Percentiles rank a stretch among this genome's conserved stretches.
These are phyloP conservation scores for Naganishia friedmannii DNA, from an alignment of 768 basidiomycete genomes.

Conservation along the genomic window DNA sequence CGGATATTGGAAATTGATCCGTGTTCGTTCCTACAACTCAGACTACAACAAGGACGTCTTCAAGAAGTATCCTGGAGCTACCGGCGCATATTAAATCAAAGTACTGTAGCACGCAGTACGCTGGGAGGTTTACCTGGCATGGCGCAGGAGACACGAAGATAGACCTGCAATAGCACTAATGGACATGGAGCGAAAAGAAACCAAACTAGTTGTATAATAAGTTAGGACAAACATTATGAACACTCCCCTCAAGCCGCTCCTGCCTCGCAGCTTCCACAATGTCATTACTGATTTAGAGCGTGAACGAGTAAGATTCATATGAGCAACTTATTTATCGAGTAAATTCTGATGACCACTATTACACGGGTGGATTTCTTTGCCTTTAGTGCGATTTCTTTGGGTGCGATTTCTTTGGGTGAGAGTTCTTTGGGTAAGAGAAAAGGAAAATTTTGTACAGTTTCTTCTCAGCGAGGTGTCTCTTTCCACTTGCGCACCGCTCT, in stretches of 20 bases:
- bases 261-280: too few relatives aligned
- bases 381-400: too few relatives aligned
- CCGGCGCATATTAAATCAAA: background rate
- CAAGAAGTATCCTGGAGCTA: slow-evolving; percentile 18
- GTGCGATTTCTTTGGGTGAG: background rate
- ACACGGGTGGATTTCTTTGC: too few relatives aligned
- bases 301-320: background rate
- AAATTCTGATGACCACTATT: background rate
- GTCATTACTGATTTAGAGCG: too few relatives aligned
- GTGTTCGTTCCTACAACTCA: background rate
- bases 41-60: slow-evolving; percentile 20
- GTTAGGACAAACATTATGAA: background rate
- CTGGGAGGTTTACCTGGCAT: background rate
- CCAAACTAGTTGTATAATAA: background rate
- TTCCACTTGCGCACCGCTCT: background rate
- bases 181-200: background rate
- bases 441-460: background rate
- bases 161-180: background rate
- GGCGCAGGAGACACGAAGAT: background rate
- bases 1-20: background rate
- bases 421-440: background rate
- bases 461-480: background rate
- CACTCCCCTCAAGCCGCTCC: too few relatives aligned
- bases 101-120: background rate
- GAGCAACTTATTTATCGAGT: background rate